Conservation (phyloP, 1,139 yeast genomes). For the Scheffersomyces illinoinensis region DNA sequence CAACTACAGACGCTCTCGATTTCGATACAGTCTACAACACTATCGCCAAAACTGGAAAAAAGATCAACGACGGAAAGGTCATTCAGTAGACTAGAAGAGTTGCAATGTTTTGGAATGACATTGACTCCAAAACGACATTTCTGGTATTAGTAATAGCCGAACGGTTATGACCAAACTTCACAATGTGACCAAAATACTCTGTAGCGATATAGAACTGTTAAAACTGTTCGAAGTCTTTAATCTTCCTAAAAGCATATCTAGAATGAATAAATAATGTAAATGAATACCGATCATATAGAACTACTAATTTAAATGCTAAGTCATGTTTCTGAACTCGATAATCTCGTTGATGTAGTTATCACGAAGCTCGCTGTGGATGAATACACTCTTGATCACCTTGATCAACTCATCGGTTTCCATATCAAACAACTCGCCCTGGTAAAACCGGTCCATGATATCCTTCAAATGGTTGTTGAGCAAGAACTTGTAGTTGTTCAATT, state of each 20-base stretch:
- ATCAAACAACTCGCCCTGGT: constrained; percentile 74
- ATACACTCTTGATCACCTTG: constrained; percentile 55
- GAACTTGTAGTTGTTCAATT: constrained; percentile 43
- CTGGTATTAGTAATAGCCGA: background rate
- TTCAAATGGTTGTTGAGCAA: constrained; percentile 58
- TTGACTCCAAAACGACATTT: background rate
- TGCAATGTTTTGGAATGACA: constrained; percentile 2
- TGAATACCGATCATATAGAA: background rate
- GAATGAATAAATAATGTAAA: background rate
- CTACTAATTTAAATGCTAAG: background rate
- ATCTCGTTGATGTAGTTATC: constrained; percentile 64
- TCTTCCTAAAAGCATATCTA: background rate
- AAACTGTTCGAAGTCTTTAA: background rate
- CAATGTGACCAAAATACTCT: background rate
- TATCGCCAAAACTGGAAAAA: constrained; percentile 90
- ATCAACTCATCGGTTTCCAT: constrained; percentile 68
- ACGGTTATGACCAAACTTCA: background rate
- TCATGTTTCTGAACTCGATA: constrained; percentile 35
- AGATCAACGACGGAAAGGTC: constrained; percentile 64
- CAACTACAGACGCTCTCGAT: constrained; percentile 52
- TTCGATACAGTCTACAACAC: constrained; percentile 78
- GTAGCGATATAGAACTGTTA: background rate
- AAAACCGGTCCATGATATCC: constrained; percentile 69
- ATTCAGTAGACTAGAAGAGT: constrained; percentile 20
- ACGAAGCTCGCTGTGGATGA: constrained; percentile 71